Evolutionary conservation across 2,329 filamentous ascomycete species (phyloP).

Genomic region (Setomelanomma holmii): DNA sequence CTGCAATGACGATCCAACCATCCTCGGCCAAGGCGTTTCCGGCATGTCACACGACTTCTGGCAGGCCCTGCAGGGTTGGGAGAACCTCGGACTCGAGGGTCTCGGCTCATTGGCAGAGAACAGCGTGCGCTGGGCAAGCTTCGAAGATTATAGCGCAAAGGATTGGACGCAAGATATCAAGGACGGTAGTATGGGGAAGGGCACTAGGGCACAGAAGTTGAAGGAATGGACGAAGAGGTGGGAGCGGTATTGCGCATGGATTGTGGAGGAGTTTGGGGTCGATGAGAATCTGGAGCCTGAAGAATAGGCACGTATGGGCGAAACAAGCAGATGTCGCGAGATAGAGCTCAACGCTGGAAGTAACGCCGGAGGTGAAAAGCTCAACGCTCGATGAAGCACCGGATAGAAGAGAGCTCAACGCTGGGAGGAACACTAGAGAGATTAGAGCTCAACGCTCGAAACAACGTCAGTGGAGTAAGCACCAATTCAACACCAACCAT

Average conservation of each 20-base stretch:
- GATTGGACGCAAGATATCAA: conserved; percentile 77
- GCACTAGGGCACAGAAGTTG: conserved; percentile 74
- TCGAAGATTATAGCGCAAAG: conserved; percentile 76
- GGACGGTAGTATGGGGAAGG: conserved; percentile 74
- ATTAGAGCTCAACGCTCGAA: no score
- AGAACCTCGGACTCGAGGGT: conserved; percentile 87
- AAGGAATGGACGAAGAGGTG: conserved; percentile 82
- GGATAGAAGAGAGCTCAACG: no score
- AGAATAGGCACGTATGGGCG: conserved; percentile 26
- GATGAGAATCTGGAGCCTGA: conserved; percentile 57
- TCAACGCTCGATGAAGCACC: not conserved
- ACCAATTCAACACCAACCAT: no score
- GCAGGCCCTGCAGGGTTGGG: conserved; percentile 90
- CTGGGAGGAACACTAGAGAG: no score
- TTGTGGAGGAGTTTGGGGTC: conserved; percentile 76
- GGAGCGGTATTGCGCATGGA: conserved; percentile 90
- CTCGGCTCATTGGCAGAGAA: conserved; percentile 90
- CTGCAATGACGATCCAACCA: conserved; percentile 89
- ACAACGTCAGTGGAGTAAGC: no score
- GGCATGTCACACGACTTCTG: conserved; percentile 94
- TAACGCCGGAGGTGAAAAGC: no score
- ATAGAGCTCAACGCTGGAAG: not conserved
- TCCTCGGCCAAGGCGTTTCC: conserved; percentile 81
- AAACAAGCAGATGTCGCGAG: not conserved
- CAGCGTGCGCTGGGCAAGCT: conserved; percentile 86